Conservation (phyloP, 306 rosid genomes). For the Trichosanthes truncata region DNA sequence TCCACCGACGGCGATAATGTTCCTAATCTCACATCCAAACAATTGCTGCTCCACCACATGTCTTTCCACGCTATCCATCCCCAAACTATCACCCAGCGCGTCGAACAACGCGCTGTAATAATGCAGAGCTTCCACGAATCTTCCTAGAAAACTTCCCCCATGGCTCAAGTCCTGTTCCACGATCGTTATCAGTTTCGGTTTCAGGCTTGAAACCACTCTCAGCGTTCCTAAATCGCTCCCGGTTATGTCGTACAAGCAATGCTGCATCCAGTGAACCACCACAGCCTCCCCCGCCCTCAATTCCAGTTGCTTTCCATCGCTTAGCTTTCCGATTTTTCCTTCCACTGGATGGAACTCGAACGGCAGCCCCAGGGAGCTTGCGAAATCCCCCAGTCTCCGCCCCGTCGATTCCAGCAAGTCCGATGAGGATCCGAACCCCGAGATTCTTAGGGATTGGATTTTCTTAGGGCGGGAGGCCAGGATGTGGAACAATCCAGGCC, state of each 20-base stretch:
- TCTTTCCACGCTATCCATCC: constrained; percentile 57
- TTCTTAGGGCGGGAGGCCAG: constrained; percentile 70
- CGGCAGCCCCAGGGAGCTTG: constrained; percentile 63
- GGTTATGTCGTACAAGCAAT: constrained; percentile 78
- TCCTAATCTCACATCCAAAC: constrained; percentile 84
- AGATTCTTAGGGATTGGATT: constrained; percentile 75
- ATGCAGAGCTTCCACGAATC: constrained; percentile 96
- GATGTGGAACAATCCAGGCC: constrained; percentile 99
- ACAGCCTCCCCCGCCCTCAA: constrained; percentile 48
- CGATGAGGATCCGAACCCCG: constrained; percentile 88
- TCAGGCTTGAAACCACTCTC: constrained; percentile 38
- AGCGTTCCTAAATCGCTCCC: constrained; percentile 81
- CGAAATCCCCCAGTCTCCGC: constrained; percentile 79
- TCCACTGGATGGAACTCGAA: constrained; percentile 80
- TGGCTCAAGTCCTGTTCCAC: constrained; percentile 96
- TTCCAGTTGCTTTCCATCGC: constrained; percentile 62
- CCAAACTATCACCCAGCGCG: constrained; percentile 84
- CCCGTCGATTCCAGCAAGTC: constrained; percentile 84
- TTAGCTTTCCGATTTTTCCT: constrained; percentile 77
- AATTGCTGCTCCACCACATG: constrained; percentile 94
- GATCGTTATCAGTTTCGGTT: constrained; percentile 73
- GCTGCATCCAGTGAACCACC: constrained; percentile 99
- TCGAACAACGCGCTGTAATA: constrained; percentile 99
- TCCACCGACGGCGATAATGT: constrained; percentile 90
- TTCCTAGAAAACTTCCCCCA: constrained; percentile 63